Base-by-base conservation (phyloP, 1,284 basidiomycete genomes). In the Cryptococcus sp. region DNA sequence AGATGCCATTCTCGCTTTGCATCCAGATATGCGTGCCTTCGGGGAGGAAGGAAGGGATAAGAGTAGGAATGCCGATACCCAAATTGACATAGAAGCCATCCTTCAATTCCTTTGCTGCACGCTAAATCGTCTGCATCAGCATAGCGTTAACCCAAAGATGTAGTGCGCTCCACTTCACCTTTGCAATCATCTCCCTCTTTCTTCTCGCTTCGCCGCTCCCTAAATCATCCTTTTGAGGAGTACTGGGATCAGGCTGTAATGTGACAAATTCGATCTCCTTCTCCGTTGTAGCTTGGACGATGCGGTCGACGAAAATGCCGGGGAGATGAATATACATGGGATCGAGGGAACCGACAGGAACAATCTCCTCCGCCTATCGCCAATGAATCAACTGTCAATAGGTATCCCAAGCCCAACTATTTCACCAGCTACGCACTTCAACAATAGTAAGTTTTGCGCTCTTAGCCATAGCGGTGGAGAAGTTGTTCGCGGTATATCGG, bases 1-100 rank as follows among this genome's bases (percentile, higher is more conserved):
- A 82, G 57, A 95, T 88, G 45, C 92, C 92, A 69, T 95, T 95
- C 81, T 95, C 92, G 70, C 89, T 91, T 77, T 95, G 93, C 67
- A 93, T 75, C 88, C 89, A 92, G 19, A 94, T 89, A 46, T 83
- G 83, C 10, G 90, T 85, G 54, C 85, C 88, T 48, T 85, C 82
- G 52, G 85, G 84, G 45, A 93, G 76, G 76, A 89, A 87, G 68
- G 89, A 84, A 1, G 92, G 89, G 19, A 92, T 88, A 8, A 94
- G 83, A n/a, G 89, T 94, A 16, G 92, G 92, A 86, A 94, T 94
- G 23, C 91, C 91, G 57, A 81, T 78, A 26, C 80, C 89, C 54
- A 89, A 84, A 66, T 85, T 86, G 55, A 84, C 82, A 64, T 92
- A 89, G 81, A 84, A 91, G 1, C 93, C 92, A 72, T 94, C 87